These are phyloP conservation scores for Saccharomycopsis hybrid DNA, from an alignment of 1,139 yeast genomes.

Conservation along the genomic window DNA sequence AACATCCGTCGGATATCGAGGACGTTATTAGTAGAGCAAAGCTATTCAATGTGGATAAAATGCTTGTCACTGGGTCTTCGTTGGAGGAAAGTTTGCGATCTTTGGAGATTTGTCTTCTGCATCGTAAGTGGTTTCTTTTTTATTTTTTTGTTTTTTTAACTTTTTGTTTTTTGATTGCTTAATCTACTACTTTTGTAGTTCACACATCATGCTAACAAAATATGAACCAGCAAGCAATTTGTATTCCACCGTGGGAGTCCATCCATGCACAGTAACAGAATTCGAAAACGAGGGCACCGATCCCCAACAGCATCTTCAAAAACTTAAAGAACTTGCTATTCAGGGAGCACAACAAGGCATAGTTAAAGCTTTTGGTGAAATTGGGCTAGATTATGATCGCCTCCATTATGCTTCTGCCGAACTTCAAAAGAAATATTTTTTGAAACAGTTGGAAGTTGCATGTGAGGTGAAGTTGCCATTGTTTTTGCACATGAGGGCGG, in stretches of 20 bases:
- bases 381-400: constrained; percentile 91
- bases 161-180: too few species aligned
- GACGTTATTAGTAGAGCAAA: constrained; percentile 64
- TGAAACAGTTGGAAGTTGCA: constrained; percentile 62
- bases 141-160: too few species aligned
- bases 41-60: constrained; percentile 54
- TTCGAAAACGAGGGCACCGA: constrained; percentile 50
- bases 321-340: constrained; percentile 43
- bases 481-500: constrained; percentile 83
- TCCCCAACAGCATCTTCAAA: constrained; percentile 37
- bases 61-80: constrained; percentile 81
- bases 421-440: constrained; percentile 63
- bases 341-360: constrained; percentile 44
- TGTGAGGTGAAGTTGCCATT: constrained; percentile 50
- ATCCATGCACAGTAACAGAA: constrained; percentile 83
- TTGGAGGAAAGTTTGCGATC: constrained; percentile 54
- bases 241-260: constrained; percentile 83
- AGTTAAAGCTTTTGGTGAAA: constrained; percentile 82
- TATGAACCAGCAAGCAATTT: constrained; percentile 31
- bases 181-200: too few species aligned
- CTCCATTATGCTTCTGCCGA: constrained; percentile 65
- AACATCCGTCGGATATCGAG: constrained; percentile 63
- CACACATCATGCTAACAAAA: too few species aligned
- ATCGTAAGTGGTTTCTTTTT: constrained; percentile 30
- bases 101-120: constrained; percentile 41